Percentiles rank a stretch among this genome's conserved stretches.
phyloP scores from a whole-genome alignment of 371 early-diverging fungal species.

The Rhizopus microsporus region DNA sequence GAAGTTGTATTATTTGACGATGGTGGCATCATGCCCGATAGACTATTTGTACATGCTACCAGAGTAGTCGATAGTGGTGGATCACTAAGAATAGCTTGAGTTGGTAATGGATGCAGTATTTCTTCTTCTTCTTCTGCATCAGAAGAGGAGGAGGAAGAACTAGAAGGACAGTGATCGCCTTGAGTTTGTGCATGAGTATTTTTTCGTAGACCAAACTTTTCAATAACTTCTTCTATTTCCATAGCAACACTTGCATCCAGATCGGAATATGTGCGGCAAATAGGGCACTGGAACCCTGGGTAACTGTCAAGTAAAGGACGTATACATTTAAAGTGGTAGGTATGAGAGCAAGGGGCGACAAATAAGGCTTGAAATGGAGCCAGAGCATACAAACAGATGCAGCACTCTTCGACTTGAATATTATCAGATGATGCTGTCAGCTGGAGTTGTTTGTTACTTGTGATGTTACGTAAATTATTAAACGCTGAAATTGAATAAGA shows the following conservation, averaged over 20 bases:
- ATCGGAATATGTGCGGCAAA: conserved; percentile 93
- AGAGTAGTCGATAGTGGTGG: conserved; percentile 22
- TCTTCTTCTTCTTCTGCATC: neutral
- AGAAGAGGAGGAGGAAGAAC: conserved; percentile 5
- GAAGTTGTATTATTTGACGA: conserved; percentile 4
- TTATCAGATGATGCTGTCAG: conserved; percentile 10
- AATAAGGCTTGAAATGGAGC: conserved; percentile 93
- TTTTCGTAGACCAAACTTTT: conserved; percentile 29
- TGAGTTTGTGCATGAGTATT: conserved; percentile 6
- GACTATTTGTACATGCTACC: conserved; percentile 23
- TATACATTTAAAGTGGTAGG: conserved; percentile 95
- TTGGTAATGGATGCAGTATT: conserved; percentile 2
- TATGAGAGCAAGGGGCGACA: conserved; percentile 93
- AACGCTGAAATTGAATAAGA: conserved; percentile 33
- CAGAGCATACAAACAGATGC: conserved; percentile 91
- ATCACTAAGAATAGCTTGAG: conserved; percentile 14
- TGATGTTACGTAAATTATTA: conserved; percentile 30
- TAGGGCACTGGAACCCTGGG: conserved; percentile 89
- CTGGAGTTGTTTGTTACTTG: conserved; percentile 7
- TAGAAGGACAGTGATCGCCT: conserved; percentile 4
- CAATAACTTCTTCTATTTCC: conserved; percentile 62
- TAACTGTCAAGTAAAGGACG: conserved; percentile 71
- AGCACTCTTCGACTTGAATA: conserved; percentile 73
- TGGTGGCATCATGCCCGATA: conserved; percentile 19
- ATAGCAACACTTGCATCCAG: conserved; percentile 83